These are phyloP conservation scores for Acaromyces ingoldii DNA, from an alignment of 1,284 basidiomycete species.

Conservation along the genomic window DNA sequence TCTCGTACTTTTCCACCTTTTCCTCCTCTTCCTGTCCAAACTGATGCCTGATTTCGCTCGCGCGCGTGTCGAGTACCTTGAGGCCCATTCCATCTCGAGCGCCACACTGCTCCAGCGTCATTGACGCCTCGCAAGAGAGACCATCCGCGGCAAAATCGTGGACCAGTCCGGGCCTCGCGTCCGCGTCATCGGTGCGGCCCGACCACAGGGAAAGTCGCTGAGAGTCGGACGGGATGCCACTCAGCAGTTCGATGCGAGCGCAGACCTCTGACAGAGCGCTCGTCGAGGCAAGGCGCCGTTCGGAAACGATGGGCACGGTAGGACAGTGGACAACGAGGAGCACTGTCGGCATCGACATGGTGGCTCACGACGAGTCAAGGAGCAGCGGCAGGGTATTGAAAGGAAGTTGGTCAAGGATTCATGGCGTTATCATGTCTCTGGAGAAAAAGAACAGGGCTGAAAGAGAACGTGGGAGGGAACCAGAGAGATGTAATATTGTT, in stretches of 20 bases:
- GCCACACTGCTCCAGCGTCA: conserved; percentile 69
- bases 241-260: conserved; percentile 80
- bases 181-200: conserved; percentile 19
- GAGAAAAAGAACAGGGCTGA: too few relatives aligned
- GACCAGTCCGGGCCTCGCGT: neutral
- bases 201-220: conserved; percentile 58
- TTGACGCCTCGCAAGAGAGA: conserved; percentile 18
- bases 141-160: too few relatives aligned
- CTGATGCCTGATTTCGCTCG: neutral
- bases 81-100: conserved; percentile 66
- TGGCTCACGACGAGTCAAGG: too few relatives aligned
- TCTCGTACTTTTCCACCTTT: conserved; percentile 81
- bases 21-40: conserved; percentile 8
- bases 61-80: conserved; percentile 58
- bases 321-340: conserved; percentile 34
- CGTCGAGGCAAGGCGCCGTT: conserved; percentile 28
- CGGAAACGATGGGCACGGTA: conserved; percentile 30
- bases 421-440: too few relatives aligned
- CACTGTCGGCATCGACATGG: conserved; percentile 21
- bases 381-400: too few relatives aligned
- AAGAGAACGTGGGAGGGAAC: too few relatives aligned
- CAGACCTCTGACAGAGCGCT: conserved; percentile 51
- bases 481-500: too few relatives aligned
- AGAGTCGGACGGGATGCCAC: conserved; percentile 65
- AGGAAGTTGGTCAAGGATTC: too few relatives aligned